A percentile compares a stretch with the other conserved stretches of the same genome.
Evolutionary conservation across 2,329 filamentous ascomycete genomes (phyloP).

Genomic region (Xylariaceae sp.): DNA sequence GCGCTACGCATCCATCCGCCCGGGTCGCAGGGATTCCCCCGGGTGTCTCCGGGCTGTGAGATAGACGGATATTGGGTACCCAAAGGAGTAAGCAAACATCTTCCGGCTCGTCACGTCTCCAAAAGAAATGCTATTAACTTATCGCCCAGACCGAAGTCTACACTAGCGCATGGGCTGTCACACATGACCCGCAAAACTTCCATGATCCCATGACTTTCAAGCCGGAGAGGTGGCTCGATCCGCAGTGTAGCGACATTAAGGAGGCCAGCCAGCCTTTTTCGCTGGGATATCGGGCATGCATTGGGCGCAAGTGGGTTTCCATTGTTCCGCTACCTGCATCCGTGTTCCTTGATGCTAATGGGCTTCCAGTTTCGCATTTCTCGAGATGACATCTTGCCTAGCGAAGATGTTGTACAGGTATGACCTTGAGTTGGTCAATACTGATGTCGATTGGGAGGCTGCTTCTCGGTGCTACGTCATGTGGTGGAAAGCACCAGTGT

Average conservation of each 20-base stretch:
- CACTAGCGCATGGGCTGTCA: slow-evolving; percentile 34
- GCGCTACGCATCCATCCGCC: slow-evolving; percentile 25
- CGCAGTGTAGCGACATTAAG: slow-evolving; percentile 19
- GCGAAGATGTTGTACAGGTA: too few species aligned
- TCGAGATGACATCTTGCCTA: too few species aligned
- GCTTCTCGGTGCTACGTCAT: too few species aligned
- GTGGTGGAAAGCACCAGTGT: too few species aligned
- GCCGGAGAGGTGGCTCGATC: slow-evolving; percentile 31
- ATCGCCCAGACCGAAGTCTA: slow-evolving; percentile 42
- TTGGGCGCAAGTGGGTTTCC: slow-evolving; percentile 31
- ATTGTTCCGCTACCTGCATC: too few species aligned
- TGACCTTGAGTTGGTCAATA: too few species aligned
- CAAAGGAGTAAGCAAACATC: slow-evolving; percentile 18
- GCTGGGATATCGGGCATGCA: slow-evolving; percentile 27
- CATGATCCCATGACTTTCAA: slow-evolving; percentile 20
- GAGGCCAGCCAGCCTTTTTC: slow-evolving; percentile 33
- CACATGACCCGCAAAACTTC: slow-evolving; percentile 30
- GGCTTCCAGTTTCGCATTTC: too few species aligned
- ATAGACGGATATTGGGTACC: slow-evolving; percentile 27
- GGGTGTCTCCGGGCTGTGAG: slow-evolving; percentile 29
- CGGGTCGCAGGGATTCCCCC: slow-evolving; percentile 30
- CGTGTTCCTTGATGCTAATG: too few species aligned
- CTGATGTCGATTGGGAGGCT: too few species aligned
- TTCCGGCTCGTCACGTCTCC: too few species aligned
- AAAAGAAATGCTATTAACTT: too few species aligned